A percentile compares a stretch with the other conserved stretches of the same genome.
Conservation (phyloP, 2,329 filamentous ascomycete species). For the Scopulariopsis brevicaulis region DNA sequence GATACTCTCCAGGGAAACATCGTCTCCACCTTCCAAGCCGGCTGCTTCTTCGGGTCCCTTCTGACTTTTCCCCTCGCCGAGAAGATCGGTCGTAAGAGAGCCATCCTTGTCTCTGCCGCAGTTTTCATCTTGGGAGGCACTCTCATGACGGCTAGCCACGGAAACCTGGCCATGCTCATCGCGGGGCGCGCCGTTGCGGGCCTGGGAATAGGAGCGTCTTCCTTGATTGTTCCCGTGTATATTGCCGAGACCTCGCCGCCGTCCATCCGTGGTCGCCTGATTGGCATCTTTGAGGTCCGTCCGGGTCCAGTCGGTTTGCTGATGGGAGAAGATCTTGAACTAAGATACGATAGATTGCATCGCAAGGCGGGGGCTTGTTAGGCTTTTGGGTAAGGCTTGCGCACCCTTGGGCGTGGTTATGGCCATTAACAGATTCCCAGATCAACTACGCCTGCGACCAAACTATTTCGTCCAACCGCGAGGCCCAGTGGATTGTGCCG, state of each 20-base stretch:
- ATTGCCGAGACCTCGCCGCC: slow-evolving; percentile 49
- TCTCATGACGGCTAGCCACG: slow-evolving; percentile 42
- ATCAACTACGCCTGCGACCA: slow-evolving; percentile 5
- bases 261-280: slow-evolving; percentile 50
- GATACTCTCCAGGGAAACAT: slow-evolving; percentile 14
- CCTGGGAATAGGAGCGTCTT: slow-evolving; percentile 49
- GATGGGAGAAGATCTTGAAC: background rate
- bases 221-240: slow-evolving; percentile 52
- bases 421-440: background rate
- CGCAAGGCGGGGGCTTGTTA: slow-evolving; percentile 30
- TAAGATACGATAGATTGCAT: slow-evolving; percentile 17
- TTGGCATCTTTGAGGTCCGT: slow-evolving; percentile 32
- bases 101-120: slow-evolving; percentile 48
- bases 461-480: slow-evolving; percentile 11
- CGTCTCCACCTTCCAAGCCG: slow-evolving; percentile 50
- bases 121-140: slow-evolving; percentile 62
- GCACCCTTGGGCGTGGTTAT: slow-evolving; percentile 41
- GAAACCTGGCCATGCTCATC: slow-evolving; percentile 45
- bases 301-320: background rate
- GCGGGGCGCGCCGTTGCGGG: slow-evolving; percentile 52
- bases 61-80: slow-evolving; percentile 55
- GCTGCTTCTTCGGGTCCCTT: slow-evolving; percentile 72
- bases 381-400: slow-evolving; percentile 26
- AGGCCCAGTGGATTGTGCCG: slow-evolving; percentile 48
- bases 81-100: slow-evolving; percentile 51